These are phyloP conservation scores for Pseudogymnoascus sp. DNA, from an alignment of 2,329 filamentous ascomycete genomes.

Conservation along the genomic window DNA sequence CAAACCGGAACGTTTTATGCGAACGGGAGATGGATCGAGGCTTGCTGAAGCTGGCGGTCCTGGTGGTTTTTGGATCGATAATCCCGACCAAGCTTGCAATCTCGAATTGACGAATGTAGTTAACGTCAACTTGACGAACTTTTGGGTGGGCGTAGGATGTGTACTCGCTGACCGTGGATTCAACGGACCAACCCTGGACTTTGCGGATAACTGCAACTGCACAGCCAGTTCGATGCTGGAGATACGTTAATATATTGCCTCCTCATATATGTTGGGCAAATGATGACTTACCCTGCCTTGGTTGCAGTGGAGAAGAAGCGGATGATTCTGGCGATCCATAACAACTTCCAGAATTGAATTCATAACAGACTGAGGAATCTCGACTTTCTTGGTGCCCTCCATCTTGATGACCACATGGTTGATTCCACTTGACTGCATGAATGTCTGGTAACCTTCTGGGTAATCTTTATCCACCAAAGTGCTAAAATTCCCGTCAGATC, in stretches of 20 bases:
- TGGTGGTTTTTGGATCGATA: neutral
- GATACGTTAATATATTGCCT: constrained; percentile 12
- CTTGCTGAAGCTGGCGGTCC: neutral
- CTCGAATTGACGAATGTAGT: constrained; percentile 47
- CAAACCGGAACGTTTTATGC: neutral
- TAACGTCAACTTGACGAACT: constrained; percentile 49
- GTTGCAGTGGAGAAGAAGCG: constrained; percentile 84
- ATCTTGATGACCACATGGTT: constrained; percentile 68
- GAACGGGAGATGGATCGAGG: neutral
- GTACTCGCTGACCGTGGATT: constrained; percentile 64
- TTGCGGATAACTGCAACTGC: constrained; percentile 75
- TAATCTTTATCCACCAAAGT: constrained; percentile 57
- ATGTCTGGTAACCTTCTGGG: constrained; percentile 44
- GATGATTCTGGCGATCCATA: constrained; percentile 64
- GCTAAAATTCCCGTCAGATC: constrained; percentile 28
- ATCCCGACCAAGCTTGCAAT: constrained; percentile 29
- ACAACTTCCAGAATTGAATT: constrained; percentile 61
- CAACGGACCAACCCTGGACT: constrained; percentile 56
- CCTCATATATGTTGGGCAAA: neutral
- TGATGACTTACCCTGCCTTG: constrained; percentile 61
- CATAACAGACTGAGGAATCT: constrained; percentile 59
- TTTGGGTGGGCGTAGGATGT: constrained; percentile 53
- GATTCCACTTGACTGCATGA: constrained; percentile 59
- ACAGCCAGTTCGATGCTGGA: constrained; percentile 77
- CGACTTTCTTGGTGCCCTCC: constrained; percentile 78